These are phyloP conservation scores for Phylloporus arenicola DNA, from an alignment of 768 basidiomycete genomes.

Conservation along the genomic window DNA sequence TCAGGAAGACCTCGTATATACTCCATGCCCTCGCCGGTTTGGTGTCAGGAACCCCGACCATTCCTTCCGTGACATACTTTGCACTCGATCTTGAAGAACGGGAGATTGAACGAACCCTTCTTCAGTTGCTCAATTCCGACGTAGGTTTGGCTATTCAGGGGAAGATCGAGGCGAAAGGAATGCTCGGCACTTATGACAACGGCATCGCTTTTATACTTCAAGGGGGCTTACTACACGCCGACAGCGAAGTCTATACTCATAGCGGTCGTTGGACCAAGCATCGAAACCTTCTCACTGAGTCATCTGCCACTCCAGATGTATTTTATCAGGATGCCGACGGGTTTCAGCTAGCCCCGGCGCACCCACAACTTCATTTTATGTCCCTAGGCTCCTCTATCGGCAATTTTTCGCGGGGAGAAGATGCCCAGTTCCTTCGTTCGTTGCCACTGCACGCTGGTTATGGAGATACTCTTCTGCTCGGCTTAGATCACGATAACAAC, in stretches of 20 bases:
- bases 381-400: slow-evolving; percentile 92
- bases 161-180: slow-evolving; percentile 75
- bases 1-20: slow-evolving; percentile 86
- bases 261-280: neutral
- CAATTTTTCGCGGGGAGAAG: slow-evolving; percentile 74
- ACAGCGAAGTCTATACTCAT: slow-evolving; percentile 3
- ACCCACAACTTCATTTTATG: slow-evolving; percentile 69
- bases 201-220: slow-evolving; percentile 75
- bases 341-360: slow-evolving; percentile 40
- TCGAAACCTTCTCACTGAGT: slow-evolving; percentile 37
- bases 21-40: slow-evolving; percentile 62
- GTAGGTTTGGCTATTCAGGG: slow-evolving; percentile 57
- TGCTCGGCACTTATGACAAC: slow-evolving; percentile 89
- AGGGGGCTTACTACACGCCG: slow-evolving; percentile 20
- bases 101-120: slow-evolving; percentile 78
- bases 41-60: slow-evolving; percentile 32
- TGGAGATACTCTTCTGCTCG: slow-evolving; percentile 82
- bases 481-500: slow-evolving; percentile 83
- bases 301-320: slow-evolving; percentile 27
- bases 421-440: slow-evolving; percentile 65
- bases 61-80: slow-evolving; percentile 70
- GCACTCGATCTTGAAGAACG: slow-evolving; percentile 89
- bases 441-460: slow-evolving; percentile 70
- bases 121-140: slow-evolving; percentile 56
- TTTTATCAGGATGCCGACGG: neutral